Evolutionary conservation across 768 basidiomycete species (phyloP).

Genomic region (Neoboletus magnificus): DNA sequence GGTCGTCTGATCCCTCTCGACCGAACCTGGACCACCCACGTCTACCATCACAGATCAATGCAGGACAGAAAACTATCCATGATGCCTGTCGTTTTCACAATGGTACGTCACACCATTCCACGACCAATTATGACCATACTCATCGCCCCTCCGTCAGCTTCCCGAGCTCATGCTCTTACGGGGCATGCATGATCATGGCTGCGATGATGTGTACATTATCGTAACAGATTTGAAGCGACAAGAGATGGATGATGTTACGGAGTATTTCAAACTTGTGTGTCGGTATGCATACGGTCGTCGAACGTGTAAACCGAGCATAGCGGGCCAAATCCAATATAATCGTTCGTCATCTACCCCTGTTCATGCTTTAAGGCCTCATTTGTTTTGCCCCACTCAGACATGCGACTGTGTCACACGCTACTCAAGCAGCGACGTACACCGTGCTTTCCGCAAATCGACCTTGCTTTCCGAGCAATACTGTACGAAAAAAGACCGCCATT

Average conservation of each 20-base stretch:
- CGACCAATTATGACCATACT: not conserved
- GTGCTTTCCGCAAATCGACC: slow-evolving; percentile 80
- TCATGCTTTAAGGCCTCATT: slow-evolving; percentile 5
- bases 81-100: slow-evolving; percentile 80
- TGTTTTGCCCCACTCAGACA: slow-evolving; percentile 38
- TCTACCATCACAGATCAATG: slow-evolving; percentile 76
- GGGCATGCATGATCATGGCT: slow-evolving; percentile 77
- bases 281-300: slow-evolving; percentile 61
- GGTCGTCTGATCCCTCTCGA: slow-evolving; percentile 75
- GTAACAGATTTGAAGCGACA: slow-evolving; percentile 76
- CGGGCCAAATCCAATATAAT: slow-evolving; percentile 65
- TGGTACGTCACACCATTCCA: slow-evolving; percentile 43
- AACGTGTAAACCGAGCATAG: slow-evolving; percentile 59
- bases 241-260: slow-evolving; percentile 79
- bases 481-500: slow-evolving; percentile 76
- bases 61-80: slow-evolving; percentile 67
- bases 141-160: slow-evolving; percentile 40
- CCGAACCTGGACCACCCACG: slow-evolving; percentile 79
- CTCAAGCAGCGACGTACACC: slow-evolving; percentile 69
- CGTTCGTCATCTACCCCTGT: slow-evolving; percentile 43
- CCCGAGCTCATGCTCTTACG: slow-evolving; percentile 77
- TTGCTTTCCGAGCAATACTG: slow-evolving; percentile 70
- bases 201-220: slow-evolving; percentile 76
- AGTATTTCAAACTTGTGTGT: slow-evolving; percentile 75
- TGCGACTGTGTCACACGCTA: slow-evolving; percentile 65